Percentiles rank a stretch among this genome's conserved stretches.
Conservation (phyloP, 768 basidiomycete species). For the Hemileccinum impolitum region DNA sequence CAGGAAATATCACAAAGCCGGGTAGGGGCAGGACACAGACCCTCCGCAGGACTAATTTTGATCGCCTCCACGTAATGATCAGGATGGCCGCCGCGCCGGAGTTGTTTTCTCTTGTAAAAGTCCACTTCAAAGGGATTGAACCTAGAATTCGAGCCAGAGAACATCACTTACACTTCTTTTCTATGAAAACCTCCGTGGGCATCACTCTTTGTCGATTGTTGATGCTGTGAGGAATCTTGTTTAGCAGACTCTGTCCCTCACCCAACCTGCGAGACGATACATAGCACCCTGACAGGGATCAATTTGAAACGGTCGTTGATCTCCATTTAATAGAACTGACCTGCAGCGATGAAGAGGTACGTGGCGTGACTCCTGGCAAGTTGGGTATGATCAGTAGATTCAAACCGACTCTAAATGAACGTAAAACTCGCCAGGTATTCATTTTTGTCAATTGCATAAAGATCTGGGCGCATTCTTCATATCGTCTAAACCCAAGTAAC, state of each 20-base stretch:
- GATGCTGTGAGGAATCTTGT: slow-evolving; percentile 57
- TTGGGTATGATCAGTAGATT: not conserved
- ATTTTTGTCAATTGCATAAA: slow-evolving; percentile 63
- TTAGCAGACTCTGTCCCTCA: slow-evolving; percentile 59
- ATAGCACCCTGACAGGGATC: slow-evolving; percentile 49
- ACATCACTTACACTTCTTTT: slow-evolving; percentile 63
- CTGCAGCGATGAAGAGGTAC: slow-evolving; percentile 76
- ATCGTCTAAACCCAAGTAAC: slow-evolving; percentile 57
- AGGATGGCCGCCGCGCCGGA: slow-evolving; percentile 49
- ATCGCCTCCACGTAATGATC: slow-evolving; percentile 51
- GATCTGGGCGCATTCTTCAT: slow-evolving; percentile 63
- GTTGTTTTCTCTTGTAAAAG: slow-evolving; percentile 72
- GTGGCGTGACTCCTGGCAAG: slow-evolving; percentile 67
- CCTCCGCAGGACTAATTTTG: slow-evolving; percentile 68
- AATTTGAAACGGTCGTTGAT: not conserved
- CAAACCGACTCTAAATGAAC: not conserved
- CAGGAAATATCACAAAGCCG: not conserved
- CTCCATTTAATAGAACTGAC: slow-evolving; percentile 25
- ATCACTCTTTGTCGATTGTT: slow-evolving; percentile 63
- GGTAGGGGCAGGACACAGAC: slow-evolving; percentile 33
- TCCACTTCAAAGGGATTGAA: slow-evolving; percentile 44
- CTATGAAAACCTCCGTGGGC: slow-evolving; percentile 74
- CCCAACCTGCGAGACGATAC: slow-evolving; percentile 51
- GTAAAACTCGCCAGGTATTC: slow-evolving; percentile 57
- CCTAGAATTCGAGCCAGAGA: slow-evolving; percentile 1